Evolutionary conservation across 805 yeast species (phyloP), one percentile per base, ranked within the genome.

Genomic region (Komagataella mondaviorum): DNA sequence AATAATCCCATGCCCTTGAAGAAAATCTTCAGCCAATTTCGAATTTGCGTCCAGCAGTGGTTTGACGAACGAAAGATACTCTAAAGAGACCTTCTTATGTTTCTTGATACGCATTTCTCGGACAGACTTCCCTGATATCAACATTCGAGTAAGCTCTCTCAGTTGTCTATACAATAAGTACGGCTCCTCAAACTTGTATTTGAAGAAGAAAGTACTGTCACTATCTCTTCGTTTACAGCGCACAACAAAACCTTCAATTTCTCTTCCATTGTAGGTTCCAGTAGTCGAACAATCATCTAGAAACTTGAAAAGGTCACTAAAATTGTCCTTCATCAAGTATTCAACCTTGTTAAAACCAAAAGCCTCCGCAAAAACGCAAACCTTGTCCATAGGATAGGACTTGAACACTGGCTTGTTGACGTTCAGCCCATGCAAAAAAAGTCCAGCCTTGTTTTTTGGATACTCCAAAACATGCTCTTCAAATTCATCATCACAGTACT

Each of bases 101-200:
- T 76, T 75, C 7, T 53, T 52, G 52, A 78, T 67, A 23, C 67
- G 70, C 5, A 73, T 65, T 12, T 72, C 63, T 10, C 59, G 61
- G 36, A 55, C 55, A 2, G 60, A 60, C 14, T 68, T 68, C 1
- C 64, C 63, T 0, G 59, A 52, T 7, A 85, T 71, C 54, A 77
- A 76, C 47, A 69, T 70, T 60, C 78, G 82, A 0, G 97, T 88
- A 1, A 81, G 85, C 60, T 93, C 98, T 56, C 99, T 75, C 78
- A 95, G 80, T 58, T 85, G 87, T 53, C 99, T 75, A 64, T 89
- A 93, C 75, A 93, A 75, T 47, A 89, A 68, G 62, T 93, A 93
- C 0, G 99, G 99, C 66, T 93, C 96, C 57, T 89, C 96, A 64
- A 93, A 93, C 65, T 93, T 93, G 70, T 71, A 93, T 67, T 93